Percentiles rank a stretch among this genome's conserved stretches.
Evolutionary conservation across 1,284 basidiomycete genomes (phyloP).

Genomic region (Pterulicium gracile): DNA sequence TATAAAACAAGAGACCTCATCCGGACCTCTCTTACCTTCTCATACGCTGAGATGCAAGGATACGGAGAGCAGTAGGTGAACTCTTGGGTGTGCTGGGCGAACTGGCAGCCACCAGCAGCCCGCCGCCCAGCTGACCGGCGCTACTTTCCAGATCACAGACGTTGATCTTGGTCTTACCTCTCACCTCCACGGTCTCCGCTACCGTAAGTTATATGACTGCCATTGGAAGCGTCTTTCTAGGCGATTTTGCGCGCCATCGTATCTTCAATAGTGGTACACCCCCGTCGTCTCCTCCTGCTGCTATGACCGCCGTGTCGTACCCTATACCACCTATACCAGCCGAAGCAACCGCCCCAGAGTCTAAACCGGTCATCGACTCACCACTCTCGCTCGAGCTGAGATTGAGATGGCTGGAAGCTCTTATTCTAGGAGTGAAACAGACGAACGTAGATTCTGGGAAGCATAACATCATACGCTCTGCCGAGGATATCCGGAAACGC

Average conservation of each 20-base stretch:
- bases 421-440: constrained; percentile 46
- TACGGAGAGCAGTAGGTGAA: no score
- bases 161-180: no score
- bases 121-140: no score
- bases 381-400: constrained; percentile 59
- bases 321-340: constrained; percentile 5
- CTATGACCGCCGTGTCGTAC: constrained; percentile 15
- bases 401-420: constrained; percentile 64
- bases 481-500: constrained; percentile 47
- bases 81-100: no score
- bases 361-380: constrained; percentile 41
- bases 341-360: constrained; percentile 7
- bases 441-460: constrained; percentile 19
- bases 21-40: no score
- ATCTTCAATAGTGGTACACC: constrained; percentile 51
- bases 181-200: not conserved
- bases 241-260: constrained; percentile 54
- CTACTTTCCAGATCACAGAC: no score
- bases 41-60: no score
- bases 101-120: no score
- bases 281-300: constrained; percentile 48
- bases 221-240: constrained; percentile 68
- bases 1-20: no score
- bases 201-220: constrained; percentile 29
- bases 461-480: constrained; percentile 32